These are phyloP conservation scores for Lentinula lateritia DNA, from an alignment of 768 basidiomycete genomes.

Conservation along the genomic window DNA sequence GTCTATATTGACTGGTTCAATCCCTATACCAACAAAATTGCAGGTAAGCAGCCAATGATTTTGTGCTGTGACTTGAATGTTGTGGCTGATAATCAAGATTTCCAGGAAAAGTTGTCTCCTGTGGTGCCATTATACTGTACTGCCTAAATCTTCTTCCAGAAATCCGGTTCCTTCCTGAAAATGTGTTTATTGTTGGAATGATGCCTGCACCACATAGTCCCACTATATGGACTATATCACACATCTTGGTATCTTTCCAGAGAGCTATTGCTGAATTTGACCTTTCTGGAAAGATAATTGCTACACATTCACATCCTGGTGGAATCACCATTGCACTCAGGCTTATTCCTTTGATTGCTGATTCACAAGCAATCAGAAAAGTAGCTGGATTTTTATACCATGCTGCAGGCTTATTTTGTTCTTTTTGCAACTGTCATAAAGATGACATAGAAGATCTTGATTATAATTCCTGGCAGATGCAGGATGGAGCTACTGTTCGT, in stretches of 20 bases:
- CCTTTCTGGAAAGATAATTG: conserved; percentile 8
- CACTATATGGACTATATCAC: conserved; percentile 12
- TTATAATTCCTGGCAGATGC: conserved; percentile 11
- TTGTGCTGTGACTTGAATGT: not conserved
- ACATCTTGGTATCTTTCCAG: conserved; percentile 14
- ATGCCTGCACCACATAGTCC: conserved; percentile 27
- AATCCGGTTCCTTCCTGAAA: conserved; percentile 23
- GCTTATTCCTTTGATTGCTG: conserved; percentile 18
- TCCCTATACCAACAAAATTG: conserved; percentile 20
- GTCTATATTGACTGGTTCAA: conserved; percentile 7
- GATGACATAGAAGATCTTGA: conserved; percentile 16
- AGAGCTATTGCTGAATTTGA: conserved; percentile 10
- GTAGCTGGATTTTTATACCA: conserved; percentile 15
- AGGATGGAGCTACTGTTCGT: conserved; percentile 11
- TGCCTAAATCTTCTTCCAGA: conserved; percentile 29
- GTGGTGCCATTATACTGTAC: conserved; percentile 22
- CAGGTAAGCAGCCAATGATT: conserved; percentile 14
- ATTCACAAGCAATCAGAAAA: conserved; percentile 18
- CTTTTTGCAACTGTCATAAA: conserved; percentile 14
- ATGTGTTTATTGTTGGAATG: conserved; percentile 25
- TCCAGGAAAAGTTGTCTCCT: conserved; percentile 15
- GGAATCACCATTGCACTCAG: conserved; percentile 11
- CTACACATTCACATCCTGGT: conserved; percentile 10
- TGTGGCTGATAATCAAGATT: not conserved
- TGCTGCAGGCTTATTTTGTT: conserved; percentile 16